Evolutionary conservation across 2,329 filamentous ascomycete genomes (phyloP), one percentile per base, ranked within the genome.

Genomic region (Apiospora marii): DNA sequence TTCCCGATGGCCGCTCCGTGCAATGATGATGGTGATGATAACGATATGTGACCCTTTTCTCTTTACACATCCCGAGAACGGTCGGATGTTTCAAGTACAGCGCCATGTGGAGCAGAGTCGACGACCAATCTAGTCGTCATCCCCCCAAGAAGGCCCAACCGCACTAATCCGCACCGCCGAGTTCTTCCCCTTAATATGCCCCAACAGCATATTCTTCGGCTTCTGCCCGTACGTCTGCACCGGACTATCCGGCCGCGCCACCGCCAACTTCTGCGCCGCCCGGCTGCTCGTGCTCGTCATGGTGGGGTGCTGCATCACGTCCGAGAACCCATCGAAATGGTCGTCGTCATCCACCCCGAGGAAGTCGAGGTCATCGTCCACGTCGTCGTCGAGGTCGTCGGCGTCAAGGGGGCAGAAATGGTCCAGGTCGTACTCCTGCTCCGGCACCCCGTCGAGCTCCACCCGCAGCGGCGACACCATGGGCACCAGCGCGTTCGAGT

Each of bases 141-240:
- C 83, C n/a, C 82, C 84, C 84, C 82, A 84, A 10, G 78, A 74
- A 30, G 75, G 75, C 24, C 83, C 83, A 22, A 85, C 83, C 1
- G 84, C 84, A 70, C 83, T 85, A 61, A 85, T 76, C 6, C 85
- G 82, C 14, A 83, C 85, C 69, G 81, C 81, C 76, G 83, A 85
- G 77, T 84, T 79, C 76, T 80, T 80, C 71, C 73, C 75, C 34
- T 73, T 71, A 46, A 74, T 75, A 24, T 78, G 76, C 12, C 73
- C 72, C 51, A 76, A 72, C 27, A 77, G 68, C 1, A 76, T 49
- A n/a, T 43, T 30, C 69, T 74, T n/a, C 61, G 74, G 13, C 41
- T 49, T 76, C 12, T n/a, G 34, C 16, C 43, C 34, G 12, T 67
- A 7, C 37, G 8, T 34, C 3, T 67, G 64, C 24, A 68, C 72